Conservation (phyloP, 768 basidiomycete species). For the Leccinum uliginosum region DNA sequence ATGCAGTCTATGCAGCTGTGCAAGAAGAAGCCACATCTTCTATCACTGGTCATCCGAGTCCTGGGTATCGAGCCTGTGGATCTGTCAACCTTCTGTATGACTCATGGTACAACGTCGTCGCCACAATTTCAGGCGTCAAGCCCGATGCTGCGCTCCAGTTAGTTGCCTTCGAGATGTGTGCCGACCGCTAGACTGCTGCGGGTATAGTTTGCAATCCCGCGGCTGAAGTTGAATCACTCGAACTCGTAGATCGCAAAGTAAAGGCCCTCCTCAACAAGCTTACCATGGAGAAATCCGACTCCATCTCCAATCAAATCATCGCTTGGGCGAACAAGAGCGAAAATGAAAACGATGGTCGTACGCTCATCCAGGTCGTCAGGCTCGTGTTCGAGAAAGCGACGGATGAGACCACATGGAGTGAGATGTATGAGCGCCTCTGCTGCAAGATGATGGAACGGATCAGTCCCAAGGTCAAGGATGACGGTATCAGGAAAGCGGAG, state of each 20-base stretch:
- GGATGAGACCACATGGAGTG: constrained; percentile 92
- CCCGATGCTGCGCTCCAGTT: constrained; percentile 49
- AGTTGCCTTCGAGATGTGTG: constrained; percentile 72
- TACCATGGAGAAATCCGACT: constrained; percentile 94
- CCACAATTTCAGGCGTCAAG: constrained; percentile 32
- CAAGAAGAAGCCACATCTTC: constrained; percentile 92
- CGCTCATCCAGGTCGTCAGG: constrained; percentile 92
- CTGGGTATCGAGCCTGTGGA: constrained; percentile 84
- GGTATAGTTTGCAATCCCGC: constrained; percentile 41
- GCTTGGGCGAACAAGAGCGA: constrained; percentile 91
- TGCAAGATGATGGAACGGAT: constrained; percentile 95
- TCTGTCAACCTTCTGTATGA: constrained; percentile 45
- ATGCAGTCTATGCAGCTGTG: constrained; percentile 94
- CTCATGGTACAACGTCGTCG: constrained; percentile 59
- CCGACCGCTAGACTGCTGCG: constrained; percentile 74
- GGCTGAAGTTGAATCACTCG: constrained; percentile 64
- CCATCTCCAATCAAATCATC: constrained; percentile 94
- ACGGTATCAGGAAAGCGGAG: constrained; percentile 73
- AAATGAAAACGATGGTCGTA: constrained; percentile 89
- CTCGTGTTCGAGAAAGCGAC: constrained; percentile 98
- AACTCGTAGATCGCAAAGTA: constrained; percentile 90
- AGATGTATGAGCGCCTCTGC: constrained; percentile 96
- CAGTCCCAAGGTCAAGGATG: constrained; percentile 82
- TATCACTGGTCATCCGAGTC: constrained; percentile 83
- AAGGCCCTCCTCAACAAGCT: constrained; percentile 90